These are phyloP conservation scores for Telfairia occidentalis DNA, from an alignment of 331 rosid genomes.

Conservation along the genomic window DNA sequence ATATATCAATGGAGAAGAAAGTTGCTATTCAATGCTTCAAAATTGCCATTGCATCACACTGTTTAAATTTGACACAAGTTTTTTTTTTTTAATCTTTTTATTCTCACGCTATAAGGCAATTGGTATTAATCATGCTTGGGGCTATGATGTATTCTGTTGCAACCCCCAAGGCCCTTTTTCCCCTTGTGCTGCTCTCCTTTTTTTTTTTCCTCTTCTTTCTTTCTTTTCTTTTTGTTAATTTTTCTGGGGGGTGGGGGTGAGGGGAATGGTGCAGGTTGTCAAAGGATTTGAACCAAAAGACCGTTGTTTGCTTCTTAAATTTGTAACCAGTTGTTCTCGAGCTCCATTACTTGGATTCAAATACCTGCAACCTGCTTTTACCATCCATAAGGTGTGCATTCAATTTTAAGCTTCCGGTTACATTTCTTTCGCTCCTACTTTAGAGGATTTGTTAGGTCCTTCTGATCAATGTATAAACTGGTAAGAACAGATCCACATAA, in stretches of 20 bases:
- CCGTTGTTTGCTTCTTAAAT: constrained; percentile 89
- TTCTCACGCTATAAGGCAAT: background rate
- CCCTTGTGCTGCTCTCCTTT: background rate
- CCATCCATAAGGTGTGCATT: constrained; percentile 74
- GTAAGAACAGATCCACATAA: background rate
- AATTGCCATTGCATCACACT: background rate
- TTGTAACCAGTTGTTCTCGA: constrained; percentile 96
- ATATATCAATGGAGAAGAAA: background rate
- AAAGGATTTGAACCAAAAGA: constrained; percentile 66
- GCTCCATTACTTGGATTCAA: constrained; percentile 96
- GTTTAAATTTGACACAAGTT: background rate
- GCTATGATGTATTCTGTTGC: background rate
- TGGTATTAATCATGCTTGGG: background rate
- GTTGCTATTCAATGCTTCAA: background rate
- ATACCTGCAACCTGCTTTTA: constrained; percentile 81
- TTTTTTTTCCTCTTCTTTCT: background rate
- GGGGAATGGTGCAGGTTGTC: constrained; percentile 43
- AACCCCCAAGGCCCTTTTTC: background rate
- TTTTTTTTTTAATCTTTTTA: background rate
- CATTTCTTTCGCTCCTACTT: constrained; percentile 10
- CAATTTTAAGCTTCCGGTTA: constrained; percentile 1
- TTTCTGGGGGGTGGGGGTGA: background rate
- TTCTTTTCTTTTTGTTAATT: background rate
- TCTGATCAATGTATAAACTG: background rate
- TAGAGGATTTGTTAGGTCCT: constrained; percentile 2